Base-by-base conservation (phyloP, 163 green algal genomes). In the Scenedesmus sp. region DNA sequence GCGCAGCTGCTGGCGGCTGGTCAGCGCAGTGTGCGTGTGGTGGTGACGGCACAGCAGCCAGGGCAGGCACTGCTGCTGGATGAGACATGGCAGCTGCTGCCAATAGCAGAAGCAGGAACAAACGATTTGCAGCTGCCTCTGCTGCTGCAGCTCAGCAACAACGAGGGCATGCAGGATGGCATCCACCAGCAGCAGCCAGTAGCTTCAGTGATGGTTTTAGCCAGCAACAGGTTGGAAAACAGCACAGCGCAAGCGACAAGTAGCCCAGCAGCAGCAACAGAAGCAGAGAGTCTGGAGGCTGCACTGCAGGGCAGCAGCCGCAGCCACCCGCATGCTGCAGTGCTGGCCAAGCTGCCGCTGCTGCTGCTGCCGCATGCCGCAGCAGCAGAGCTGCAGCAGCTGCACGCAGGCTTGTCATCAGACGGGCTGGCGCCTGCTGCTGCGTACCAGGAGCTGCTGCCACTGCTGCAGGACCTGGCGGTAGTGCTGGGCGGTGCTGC, bases 1-100 rank as follows among this genome's bases (percentile, higher is more conserved):
- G 20, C 82, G 64, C 15, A 56, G 34, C 18, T 83, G 64, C 87
- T 93, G 34, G 89, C 92, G 20, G 91, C 92, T 57, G 91, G 91
- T 59, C 89, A 92, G 52, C 46, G 92, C 54, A 76, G 60, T 18
- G 92, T 93, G 87, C 87, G 92, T 66, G 91, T 89, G 8, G 87
- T 82, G 26, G 57, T 93, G 57, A 89, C 82, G 4, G 64, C 86
- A n/a, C 57, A 93, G 87, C 81, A 92, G 66, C 82, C 70, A 13
- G 70, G 70, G 18, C 5, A 23, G 13, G 6, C 70, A n/a, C 4
- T 23, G 52, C 70, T 79, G 23, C 5, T 13, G 46, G 70, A 79
- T 52, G 20, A 52, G 10, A 93, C 67, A 79, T 93, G 91, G 91
- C 59, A 88, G 56, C 84, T 73, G 84, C 70, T 46, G 34, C 34